phyloP scores from a whole-genome alignment of 768 basidiomycete species.

The Phylloporus arenicola region DNA sequence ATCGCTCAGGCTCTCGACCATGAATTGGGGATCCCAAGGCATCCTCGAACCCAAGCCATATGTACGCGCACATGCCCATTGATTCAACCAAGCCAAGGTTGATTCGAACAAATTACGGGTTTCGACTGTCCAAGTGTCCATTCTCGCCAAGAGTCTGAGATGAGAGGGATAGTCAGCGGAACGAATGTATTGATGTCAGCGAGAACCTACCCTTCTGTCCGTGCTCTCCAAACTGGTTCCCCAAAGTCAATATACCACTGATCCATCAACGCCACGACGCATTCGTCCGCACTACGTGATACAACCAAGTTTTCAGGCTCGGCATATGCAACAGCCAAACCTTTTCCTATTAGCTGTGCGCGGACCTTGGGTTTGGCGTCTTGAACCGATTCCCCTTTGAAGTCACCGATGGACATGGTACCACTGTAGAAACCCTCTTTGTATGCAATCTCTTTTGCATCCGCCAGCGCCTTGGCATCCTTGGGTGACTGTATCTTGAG shows the following conservation, averaged over 20 bases:
- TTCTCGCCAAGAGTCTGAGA: constrained; percentile 65
- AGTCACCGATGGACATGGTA: constrained; percentile 86
- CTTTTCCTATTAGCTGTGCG: constrained; percentile 70
- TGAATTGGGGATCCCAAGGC: constrained; percentile 95
- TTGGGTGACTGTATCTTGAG: constrained; percentile 95
- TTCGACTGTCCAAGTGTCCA: constrained; percentile 90
- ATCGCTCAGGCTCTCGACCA: constrained; percentile 95
- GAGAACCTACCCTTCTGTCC: constrained; percentile 65
- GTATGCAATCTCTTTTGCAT: constrained; percentile 97
- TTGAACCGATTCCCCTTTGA: constrained; percentile 81
- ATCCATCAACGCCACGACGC: constrained; percentile 96
- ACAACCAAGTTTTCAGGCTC: constrained; percentile 92
- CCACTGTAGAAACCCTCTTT: constrained; percentile 98
- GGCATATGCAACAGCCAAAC: constrained; percentile 84
- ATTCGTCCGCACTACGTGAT: constrained; percentile 91
- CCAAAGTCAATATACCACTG: constrained; percentile 99
- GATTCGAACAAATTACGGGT: constrained; percentile 90
- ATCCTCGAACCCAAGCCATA: constrained; percentile 94
- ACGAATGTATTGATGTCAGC: not conserved
- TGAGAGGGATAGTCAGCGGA: not conserved
- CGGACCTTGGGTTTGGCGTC: constrained; percentile 90
- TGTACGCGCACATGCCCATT: constrained; percentile 99
- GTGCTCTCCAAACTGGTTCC: constrained; percentile 80
- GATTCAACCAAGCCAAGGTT: constrained; percentile 89
- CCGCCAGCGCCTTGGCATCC: constrained; percentile 86